Percentiles rank a stretch among this genome's conserved stretches.
Evolutionary conservation across 139 green algal species (phyloP).

Genomic region (Chlorella sp.): DNA sequence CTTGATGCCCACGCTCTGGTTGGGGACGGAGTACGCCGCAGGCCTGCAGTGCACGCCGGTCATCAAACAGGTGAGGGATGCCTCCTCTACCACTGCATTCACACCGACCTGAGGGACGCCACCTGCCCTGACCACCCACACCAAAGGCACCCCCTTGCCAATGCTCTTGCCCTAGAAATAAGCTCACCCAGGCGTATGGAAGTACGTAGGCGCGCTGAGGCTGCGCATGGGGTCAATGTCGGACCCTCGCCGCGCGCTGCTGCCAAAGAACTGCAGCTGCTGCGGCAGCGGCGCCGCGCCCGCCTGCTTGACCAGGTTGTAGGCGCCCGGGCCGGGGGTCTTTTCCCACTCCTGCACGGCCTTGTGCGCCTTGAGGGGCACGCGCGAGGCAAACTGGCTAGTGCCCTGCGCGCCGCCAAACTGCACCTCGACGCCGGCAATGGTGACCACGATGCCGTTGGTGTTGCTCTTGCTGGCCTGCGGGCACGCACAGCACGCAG

Average conservation of each 20-base stretch:
- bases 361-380: neutral
- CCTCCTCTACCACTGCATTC: too few relatives aligned
- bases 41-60: too few relatives aligned
- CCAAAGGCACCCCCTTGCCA: too few relatives aligned
- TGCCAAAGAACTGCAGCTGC: conserved; percentile 7
- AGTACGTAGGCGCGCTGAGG: conserved; percentile 3
- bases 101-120: too few relatives aligned
- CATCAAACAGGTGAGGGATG: too few relatives aligned
- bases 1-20: conserved; percentile 1
- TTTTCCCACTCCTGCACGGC: neutral
- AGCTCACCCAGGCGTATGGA: conserved; percentile 6
- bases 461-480: neutral
- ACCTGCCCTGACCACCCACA: too few relatives aligned
- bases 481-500: too few relatives aligned
- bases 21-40: neutral
- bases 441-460: conserved; percentile 10
- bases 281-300: neutral
- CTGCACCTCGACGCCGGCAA: conserved; percentile 5
- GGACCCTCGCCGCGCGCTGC: neutral
- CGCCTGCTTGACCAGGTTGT: neutral
- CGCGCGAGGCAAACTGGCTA: conserved; percentile 1
- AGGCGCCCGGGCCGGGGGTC: conserved; percentile 6
- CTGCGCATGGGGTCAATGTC: conserved; percentile 9
- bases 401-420: conserved; percentile 1
- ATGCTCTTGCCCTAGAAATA: too few relatives aligned